Conservation (phyloP, 192 early-diverging fungal genomes). For the Umbelopsis isabellina region DNA sequence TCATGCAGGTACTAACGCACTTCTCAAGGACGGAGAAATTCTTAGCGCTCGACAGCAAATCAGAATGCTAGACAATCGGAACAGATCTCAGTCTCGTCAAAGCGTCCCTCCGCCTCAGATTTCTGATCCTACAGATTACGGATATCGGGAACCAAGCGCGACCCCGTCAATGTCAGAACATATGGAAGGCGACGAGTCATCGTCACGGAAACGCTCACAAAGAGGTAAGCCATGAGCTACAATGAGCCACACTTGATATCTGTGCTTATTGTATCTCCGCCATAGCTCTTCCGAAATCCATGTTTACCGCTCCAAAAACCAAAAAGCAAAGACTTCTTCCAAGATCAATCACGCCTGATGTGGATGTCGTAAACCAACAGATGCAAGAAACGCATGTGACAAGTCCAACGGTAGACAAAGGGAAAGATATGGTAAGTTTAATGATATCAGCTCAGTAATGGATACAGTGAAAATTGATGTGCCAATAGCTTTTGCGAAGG, state of each 20-base stretch:
- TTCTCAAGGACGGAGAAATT: constrained; percentile 3
- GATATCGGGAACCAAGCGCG: not conserved
- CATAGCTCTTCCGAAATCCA: constrained; percentile 5
- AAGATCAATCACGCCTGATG: not conserved
- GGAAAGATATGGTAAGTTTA: not conserved
- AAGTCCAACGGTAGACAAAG: not conserved
- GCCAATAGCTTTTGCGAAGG: constrained; percentile 3
- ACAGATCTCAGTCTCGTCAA: not conserved
- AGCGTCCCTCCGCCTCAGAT: not conserved
- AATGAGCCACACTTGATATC: not conserved
- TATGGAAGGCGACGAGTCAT: not conserved
- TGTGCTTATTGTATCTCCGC: not conserved
- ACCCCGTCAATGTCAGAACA: not conserved
- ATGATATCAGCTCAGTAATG: too few relatives aligned
- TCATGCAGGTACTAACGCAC: not conserved
- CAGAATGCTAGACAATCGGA: not conserved
- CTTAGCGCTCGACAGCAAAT: constrained; percentile 18
- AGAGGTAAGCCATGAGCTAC: not conserved
- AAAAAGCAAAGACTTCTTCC: not conserved
- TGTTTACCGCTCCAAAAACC: not conserved
- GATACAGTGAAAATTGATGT: not conserved
- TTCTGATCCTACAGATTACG: not conserved
- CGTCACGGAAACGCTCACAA: not conserved
- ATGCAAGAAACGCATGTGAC: constrained; percentile 19
- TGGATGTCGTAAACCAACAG: not conserved